Evolutionary conservation across 2,329 filamentous ascomycete species (phyloP).

Genomic region (Arthrobotrys entomopaga): DNA sequence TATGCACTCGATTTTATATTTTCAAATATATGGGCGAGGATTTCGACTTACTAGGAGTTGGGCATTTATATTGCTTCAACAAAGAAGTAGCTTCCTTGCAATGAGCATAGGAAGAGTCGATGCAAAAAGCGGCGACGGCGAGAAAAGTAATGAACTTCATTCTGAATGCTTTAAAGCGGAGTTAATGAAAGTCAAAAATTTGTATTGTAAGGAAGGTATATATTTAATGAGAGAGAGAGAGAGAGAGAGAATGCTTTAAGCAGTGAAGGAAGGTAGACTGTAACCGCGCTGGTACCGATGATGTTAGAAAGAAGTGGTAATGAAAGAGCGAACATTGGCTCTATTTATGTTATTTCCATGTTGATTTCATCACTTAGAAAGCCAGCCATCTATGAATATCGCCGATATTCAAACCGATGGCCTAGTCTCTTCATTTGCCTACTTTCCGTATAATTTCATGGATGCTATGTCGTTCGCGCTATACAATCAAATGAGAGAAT

Average conservation of each 20-base stretch:
- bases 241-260: neutral
- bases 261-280: neutral
- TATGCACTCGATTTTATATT: neutral
- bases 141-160: constrained; percentile 4
- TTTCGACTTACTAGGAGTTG: neutral
- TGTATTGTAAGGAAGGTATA: neutral
- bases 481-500: too few species aligned
- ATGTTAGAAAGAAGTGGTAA: neutral
- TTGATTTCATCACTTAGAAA: neutral
- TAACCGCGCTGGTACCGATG: neutral
- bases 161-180: neutral
- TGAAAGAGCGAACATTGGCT: neutral
- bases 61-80: constrained; percentile 3
- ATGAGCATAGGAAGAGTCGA: neutral
- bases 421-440: neutral
- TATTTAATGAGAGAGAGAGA: neutral
- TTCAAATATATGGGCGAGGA: neutral
- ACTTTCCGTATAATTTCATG: too few species aligned
- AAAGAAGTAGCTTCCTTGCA: neutral
- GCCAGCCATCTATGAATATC: neutral
- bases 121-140: neutral
- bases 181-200: neutral
- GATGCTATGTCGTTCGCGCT: too few species aligned
- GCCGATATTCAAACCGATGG: neutral
- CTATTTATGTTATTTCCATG: neutral